Conservation (phyloP, 2,329 filamentous ascomycete species). For the Penicillium palitans region DNA sequence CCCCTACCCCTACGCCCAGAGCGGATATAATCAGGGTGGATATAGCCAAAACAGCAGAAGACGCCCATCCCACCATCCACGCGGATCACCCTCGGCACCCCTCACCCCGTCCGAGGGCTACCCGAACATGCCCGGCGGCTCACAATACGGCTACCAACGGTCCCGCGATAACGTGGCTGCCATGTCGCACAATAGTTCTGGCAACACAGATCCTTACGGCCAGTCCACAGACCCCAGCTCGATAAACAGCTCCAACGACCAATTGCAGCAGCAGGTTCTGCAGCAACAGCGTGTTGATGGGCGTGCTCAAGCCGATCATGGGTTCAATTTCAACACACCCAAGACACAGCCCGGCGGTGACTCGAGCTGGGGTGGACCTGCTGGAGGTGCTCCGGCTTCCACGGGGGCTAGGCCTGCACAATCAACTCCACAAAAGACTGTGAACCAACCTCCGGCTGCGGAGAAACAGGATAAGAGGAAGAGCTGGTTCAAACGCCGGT, state of each 20-base stretch:
- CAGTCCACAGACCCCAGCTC: conserved; percentile 90
- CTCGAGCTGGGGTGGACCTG: conserved; percentile 28
- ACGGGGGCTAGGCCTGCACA: conserved; percentile 12
- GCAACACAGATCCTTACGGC: conserved; percentile 69
- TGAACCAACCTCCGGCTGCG: not conserved
- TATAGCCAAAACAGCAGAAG: conserved; percentile 17
- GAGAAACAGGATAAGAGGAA: conserved; percentile 67
- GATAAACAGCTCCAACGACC: conserved; percentile 88
- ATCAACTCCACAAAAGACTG: conserved; percentile 19
- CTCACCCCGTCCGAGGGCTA: conserved; percentile 36
- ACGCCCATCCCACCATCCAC: conserved; percentile 36
- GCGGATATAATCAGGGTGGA: conserved; percentile 25
- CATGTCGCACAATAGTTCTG: conserved; percentile 63
- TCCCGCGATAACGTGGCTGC: conserved; percentile 87
- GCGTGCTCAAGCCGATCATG: conserved; percentile 58
- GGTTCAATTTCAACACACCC: conserved; percentile 54
- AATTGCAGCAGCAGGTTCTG: conserved; percentile 55
- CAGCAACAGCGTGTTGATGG: conserved; percentile 42
- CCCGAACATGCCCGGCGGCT: conserved; percentile 29
- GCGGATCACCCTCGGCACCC: conserved; percentile 12
- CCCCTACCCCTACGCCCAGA: conserved; percentile 21
- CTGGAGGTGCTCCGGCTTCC: conserved; percentile 22
- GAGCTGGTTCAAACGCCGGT: conserved; percentile 83
- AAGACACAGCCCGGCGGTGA: conserved; percentile 22
- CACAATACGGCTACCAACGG: conserved; percentile 60